Conservation (phyloP, 2,329 filamentous ascomycete species). For the Metarhizium guizhouense region DNA sequence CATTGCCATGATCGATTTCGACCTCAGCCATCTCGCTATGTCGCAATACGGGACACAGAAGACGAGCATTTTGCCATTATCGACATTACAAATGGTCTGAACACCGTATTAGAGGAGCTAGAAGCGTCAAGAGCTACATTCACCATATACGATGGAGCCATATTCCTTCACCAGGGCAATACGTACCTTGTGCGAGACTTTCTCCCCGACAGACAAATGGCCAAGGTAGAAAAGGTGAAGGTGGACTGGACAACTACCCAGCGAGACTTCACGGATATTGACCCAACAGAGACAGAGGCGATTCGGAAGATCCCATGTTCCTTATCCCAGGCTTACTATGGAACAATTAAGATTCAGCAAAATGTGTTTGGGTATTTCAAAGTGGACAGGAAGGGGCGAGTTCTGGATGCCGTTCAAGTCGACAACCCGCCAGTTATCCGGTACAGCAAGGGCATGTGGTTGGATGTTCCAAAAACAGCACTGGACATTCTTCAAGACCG, state of each 20-base stretch:
- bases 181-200: conserved; percentile 91
- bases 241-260: conserved; percentile 95
- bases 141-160: conserved; percentile 92
- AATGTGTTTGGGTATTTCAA: conserved; percentile 97
- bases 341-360: conserved; percentile 75
- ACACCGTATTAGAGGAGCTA: conserved; percentile 87
- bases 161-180: conserved; percentile 92
- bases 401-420: conserved; percentile 86
- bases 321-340: conserved; percentile 69
- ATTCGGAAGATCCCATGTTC: conserved; percentile 62
- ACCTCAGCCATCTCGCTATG: conserved; percentile 71
- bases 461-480: conserved; percentile 74
- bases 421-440: conserved; percentile 88
- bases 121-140: conserved; percentile 93
- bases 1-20: conserved; percentile 86
- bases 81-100: conserved; percentile 73
- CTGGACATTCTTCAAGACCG: conserved; percentile 68
- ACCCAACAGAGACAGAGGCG: conserved; percentile 84
- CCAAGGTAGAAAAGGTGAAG: conserved; percentile 78
- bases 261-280: conserved; percentile 87
- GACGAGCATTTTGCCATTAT: conserved; percentile 93
- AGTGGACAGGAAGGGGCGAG: conserved; percentile 73
- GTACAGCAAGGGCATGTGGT: conserved; percentile 85
- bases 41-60: conserved; percentile 79
- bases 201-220: conserved; percentile 68